Conservation (phyloP, 306 rosid species). For the Quillaja saponaria region DNA sequence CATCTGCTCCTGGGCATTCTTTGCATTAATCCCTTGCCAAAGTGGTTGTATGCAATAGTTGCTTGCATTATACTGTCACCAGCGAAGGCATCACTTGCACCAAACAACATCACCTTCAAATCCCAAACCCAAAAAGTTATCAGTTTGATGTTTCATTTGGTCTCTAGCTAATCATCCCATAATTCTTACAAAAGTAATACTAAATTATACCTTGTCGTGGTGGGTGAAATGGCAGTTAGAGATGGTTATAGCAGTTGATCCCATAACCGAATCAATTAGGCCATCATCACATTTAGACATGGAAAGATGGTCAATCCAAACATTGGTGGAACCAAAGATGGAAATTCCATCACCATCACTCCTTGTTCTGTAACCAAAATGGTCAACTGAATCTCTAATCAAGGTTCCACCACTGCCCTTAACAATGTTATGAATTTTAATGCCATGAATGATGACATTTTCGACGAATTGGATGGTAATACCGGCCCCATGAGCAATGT, state of each 20-base stretch:
- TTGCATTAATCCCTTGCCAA: constrained; percentile 49
- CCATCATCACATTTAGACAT: constrained; percentile 63
- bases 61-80: constrained; percentile 47
- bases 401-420: constrained; percentile 49
- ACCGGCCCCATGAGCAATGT: constrained; percentile 63
- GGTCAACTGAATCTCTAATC: constrained; percentile 50
- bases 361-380: constrained; percentile 51
- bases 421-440: constrained; percentile 52
- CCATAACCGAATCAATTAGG: constrained; percentile 68
- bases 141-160: no score
- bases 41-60: constrained; percentile 56
- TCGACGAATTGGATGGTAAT: constrained; percentile 57
- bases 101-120: constrained; percentile 53
- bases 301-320: constrained; percentile 88
- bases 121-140: no score
- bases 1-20: constrained; percentile 55
- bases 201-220: constrained; percentile 57
- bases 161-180: no score
- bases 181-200: no score
- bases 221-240: constrained; percentile 75
- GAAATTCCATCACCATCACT: constrained; percentile 91
- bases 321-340: constrained; percentile 60
- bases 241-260: constrained; percentile 81
- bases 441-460: constrained; percentile 60
- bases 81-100: constrained; percentile 44